phyloP scores from a whole-genome alignment of 352 stramenopile genomes.

The Pythium rishiriense region DNA sequence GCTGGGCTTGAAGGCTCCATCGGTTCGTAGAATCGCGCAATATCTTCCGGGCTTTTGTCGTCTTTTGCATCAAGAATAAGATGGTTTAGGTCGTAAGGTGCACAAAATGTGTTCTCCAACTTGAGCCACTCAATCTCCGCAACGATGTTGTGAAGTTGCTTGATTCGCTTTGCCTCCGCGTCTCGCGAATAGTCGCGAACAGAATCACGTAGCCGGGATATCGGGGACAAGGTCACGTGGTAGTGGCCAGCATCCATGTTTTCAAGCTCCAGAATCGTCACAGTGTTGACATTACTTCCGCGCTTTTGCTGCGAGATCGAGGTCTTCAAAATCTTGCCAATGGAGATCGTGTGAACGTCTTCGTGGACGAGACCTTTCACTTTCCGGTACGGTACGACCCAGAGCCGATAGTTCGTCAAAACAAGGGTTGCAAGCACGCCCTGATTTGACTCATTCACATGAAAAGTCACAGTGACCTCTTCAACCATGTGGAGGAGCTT shows the following conservation, averaged over 20 bases:
- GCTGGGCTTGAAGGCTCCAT: slow-evolving; percentile 20
- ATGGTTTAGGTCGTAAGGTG: slow-evolving; percentile 73
- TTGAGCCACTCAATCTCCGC: slow-evolving; percentile 83
- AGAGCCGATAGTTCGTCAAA: slow-evolving; percentile 83
- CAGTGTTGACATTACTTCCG: slow-evolving; percentile 69
- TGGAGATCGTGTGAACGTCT: slow-evolving; percentile 78
- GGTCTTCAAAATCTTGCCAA: slow-evolving; percentile 79
- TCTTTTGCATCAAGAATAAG: slow-evolving; percentile 47
- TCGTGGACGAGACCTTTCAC: slow-evolving; percentile 77
- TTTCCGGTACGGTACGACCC: slow-evolving; percentile 81
- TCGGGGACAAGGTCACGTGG: slow-evolving; percentile 81
- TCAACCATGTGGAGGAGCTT: slow-evolving; percentile 85
- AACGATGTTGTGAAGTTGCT: slow-evolving; percentile 77
- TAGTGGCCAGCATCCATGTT: slow-evolving; percentile 88
- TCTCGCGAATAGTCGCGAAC: slow-evolving; percentile 71
- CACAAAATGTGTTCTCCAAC: slow-evolving; percentile 84
- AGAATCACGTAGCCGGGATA: slow-evolving; percentile 66
- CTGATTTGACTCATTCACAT: slow-evolving; percentile 86
- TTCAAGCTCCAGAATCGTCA: slow-evolving; percentile 75
- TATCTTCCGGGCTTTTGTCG: slow-evolving; percentile 51
- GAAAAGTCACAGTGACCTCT: slow-evolving; percentile 86
- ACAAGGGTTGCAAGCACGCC: slow-evolving; percentile 78
- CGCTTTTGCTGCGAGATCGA: slow-evolving; percentile 80
- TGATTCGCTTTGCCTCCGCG: slow-evolving; percentile 77
- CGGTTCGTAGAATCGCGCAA: slow-evolving; percentile 60